Percentiles rank a stretch among this genome's conserved stretches.
phyloP scores from a whole-genome alignment of 2,329 filamentous ascomycete species.

The Aspergillus arachidicola region DNA sequence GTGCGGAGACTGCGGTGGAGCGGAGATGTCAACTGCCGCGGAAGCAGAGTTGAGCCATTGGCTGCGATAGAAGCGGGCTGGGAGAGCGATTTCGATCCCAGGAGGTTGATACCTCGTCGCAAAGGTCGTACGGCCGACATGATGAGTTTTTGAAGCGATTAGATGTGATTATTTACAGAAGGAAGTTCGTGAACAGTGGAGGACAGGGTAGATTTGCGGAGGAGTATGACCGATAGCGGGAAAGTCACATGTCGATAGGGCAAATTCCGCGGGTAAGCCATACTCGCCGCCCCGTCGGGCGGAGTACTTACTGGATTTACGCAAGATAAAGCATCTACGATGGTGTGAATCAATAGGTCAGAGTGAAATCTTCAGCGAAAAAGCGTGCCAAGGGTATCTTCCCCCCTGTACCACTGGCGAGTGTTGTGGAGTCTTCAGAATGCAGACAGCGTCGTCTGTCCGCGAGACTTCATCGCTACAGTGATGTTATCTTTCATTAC shows the following conservation, averaged over 20 bases:
- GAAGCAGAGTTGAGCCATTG: slow-evolving; percentile 35
- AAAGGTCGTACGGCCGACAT: slow-evolving; percentile 36
- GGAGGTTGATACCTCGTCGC: slow-evolving; percentile 33
- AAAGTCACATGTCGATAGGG: slow-evolving; percentile 45
- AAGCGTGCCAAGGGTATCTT: not conserved
- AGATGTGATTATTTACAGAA: slow-evolving; percentile 11
- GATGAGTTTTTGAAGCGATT: slow-evolving; percentile 12
- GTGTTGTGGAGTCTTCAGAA: not conserved
- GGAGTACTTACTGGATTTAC: slow-evolving; percentile 4
- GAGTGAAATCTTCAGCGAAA: not conserved
- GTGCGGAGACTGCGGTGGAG: slow-evolving; percentile 26
- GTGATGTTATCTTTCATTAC: not conserved
- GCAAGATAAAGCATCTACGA: not conserved
- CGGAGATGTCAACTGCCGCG: slow-evolving; percentile 33
- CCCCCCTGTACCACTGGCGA: not conserved
- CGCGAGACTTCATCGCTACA: not conserved
- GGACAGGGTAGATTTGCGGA: slow-evolving; percentile 2
- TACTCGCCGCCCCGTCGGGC: not conserved
- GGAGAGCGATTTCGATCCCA: slow-evolving; percentile 29
- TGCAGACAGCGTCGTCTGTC: not conserved
- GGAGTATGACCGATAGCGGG: slow-evolving; percentile 22
- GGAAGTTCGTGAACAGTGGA: not conserved
- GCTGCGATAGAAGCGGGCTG: slow-evolving; percentile 29
- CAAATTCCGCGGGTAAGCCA: slow-evolving; percentile 22
- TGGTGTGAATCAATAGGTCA: not conserved